phyloP scores from a whole-genome alignment of 805 yeast species.

The Barnettozyma botsteinii region DNA sequence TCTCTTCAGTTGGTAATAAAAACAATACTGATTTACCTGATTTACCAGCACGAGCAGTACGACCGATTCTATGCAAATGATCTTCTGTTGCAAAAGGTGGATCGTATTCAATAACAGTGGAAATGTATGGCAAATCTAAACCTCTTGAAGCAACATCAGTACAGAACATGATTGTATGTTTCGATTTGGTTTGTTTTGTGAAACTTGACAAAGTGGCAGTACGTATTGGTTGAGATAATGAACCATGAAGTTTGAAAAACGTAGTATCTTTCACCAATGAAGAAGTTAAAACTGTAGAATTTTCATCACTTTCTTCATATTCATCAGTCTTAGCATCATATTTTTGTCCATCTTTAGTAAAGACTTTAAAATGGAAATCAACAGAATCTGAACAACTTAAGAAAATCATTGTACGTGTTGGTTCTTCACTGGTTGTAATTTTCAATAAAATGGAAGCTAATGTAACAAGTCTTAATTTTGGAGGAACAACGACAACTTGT shows the following conservation, averaged over 20 bases:
- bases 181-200: conserved; percentile 34
- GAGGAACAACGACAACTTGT: conserved; percentile 79
- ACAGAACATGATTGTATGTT: conserved; percentile 72
- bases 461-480: conserved; percentile 82
- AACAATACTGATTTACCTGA: conserved; percentile 74
- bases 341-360: conserved; percentile 53
- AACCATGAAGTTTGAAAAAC: conserved; percentile 80
- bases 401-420: conserved; percentile 70
- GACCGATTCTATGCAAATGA: conserved; percentile 93
- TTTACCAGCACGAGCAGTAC: conserved; percentile 97
- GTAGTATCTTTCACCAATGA: conserved; percentile 46
- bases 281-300: conserved; percentile 42
- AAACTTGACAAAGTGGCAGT: conserved; percentile 55
- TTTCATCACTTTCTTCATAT: conserved; percentile 24
- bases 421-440: conserved; percentile 31
- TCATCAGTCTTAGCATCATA: conserved; percentile 29
- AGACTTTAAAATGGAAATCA: conserved; percentile 78
- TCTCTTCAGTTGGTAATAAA: conserved; percentile 90
- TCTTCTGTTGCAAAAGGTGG: conserved; percentile 94
- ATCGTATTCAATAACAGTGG: conserved; percentile 85
- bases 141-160: conserved; percentile 99
- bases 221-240: conserved; percentile 78
- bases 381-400: conserved; percentile 96
- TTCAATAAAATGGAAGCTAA: conserved; percentile 60
- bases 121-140: conserved; percentile 80